Conservation (phyloP, 2,329 filamentous ascomycete genomes). For the Hymenoscyphus fructigenus region DNA sequence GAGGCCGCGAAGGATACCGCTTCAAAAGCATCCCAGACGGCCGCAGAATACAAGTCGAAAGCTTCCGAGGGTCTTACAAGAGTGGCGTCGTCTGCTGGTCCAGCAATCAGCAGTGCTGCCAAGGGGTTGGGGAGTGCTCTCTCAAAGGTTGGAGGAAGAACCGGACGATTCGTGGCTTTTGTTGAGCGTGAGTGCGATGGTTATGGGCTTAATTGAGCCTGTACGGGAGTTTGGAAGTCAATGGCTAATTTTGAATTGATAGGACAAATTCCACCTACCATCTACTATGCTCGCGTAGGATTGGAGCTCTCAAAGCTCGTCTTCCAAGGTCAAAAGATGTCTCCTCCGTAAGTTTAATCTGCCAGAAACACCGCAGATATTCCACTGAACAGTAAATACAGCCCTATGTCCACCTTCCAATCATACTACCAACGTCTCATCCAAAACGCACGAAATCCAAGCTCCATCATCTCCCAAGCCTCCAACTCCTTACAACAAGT, state of each 20-base stretch:
- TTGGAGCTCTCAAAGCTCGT: conserved; percentile 87
- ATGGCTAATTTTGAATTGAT: conserved; percentile 27
- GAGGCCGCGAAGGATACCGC: conserved; percentile 42
- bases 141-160: conserved; percentile 77
- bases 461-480: conserved; percentile 52
- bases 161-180: conserved; percentile 74
- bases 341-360: conserved; percentile 75
- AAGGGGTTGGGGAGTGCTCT: conserved; percentile 65
- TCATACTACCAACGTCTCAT: conserved; percentile 76
- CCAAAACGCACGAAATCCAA: conserved; percentile 70
- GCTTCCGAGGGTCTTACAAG: conserved; percentile 80
- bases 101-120: conserved; percentile 72
- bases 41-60: conserved; percentile 56
- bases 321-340: conserved; percentile 86
- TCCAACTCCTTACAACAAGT: conserved; percentile 57
- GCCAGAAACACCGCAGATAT: background rate
- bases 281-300: conserved; percentile 91
- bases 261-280: conserved; percentile 82
- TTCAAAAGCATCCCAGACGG: conserved; percentile 43
- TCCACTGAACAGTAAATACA: conserved; percentile 39
- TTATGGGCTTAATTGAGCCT: conserved; percentile 7
- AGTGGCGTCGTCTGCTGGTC: conserved; percentile 77
- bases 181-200: conserved; percentile 72
- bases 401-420: conserved; percentile 79
- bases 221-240: conserved; percentile 15